Base-by-base conservation (phyloP, 2,329 filamentous ascomycete species). In the Neonectria ditissima region DNA sequence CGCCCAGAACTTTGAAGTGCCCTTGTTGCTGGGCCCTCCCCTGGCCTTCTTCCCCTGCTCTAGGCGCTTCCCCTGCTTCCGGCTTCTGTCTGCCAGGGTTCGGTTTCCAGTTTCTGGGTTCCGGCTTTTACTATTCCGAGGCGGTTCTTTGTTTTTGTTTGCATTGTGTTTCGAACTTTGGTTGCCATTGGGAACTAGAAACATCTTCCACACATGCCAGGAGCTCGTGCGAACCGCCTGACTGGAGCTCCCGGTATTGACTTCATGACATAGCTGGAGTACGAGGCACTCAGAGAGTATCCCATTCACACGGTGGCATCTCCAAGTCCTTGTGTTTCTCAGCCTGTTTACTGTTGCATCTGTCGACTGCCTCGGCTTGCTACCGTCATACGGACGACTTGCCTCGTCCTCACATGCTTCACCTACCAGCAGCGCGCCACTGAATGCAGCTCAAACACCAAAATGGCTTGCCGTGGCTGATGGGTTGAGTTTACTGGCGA, bases 1-100 rank as follows among this genome's bases (percentile, higher is more conserved):
- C 69, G 66, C 62, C 69, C 59, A 67, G 51, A 54, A 67, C 64
- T 68, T 66, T 16, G 34, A 37, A 58, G 65, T 55, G 65, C 55
- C 59, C 43, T 39, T 30, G 26, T 20, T 41, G 6, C 13, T 26
- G 24, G 14, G 11, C 26, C 37, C 44, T 58, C 30, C 45, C 20
- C 45, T 52, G 28, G 16, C 9, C 26, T 18, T 10, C 24, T 20
- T 34, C 30, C 30, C 30, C 30, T 34, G 30, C 11, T 34, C 9
- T 30, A 18, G 16, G 26, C 47, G 43, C 30, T 18, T 18, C 32
- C 32, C 44, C 39, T 44, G 55, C 37, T 50, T 39, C 32, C 32
- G 22, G 39, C n/a, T 37, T 16, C 44, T 26, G 16, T 16, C 44
- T 26, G 16, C 44, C 20, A 41, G 48, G 48, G 32, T 53, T 37